Conservation (phyloP, 2,329 filamentous ascomycete species). For the Malbranchea cinnamomea region DNA sequence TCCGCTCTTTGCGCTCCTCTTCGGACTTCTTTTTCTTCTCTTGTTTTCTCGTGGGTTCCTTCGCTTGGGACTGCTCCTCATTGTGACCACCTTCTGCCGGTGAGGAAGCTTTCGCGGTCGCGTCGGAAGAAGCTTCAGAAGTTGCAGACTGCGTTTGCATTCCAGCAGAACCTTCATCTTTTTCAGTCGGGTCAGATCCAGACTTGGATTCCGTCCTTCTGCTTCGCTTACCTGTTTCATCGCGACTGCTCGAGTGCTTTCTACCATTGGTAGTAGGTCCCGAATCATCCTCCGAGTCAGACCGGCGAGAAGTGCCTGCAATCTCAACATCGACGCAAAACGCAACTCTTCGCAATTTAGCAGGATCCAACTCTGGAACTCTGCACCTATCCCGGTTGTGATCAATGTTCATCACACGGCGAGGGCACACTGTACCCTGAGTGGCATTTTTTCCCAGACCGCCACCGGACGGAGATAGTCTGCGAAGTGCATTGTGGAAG, state of each 20-base stretch:
- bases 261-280: slow-evolving; percentile 19
- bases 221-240: slow-evolving; percentile 3
- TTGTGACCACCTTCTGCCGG: not conserved
- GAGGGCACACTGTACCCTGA: slow-evolving; percentile 38
- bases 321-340: slow-evolving; percentile 98
- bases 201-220: slow-evolving; percentile 10
- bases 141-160: slow-evolving; percentile 8
- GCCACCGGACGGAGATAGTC: slow-evolving; percentile 55
- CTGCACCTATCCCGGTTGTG: slow-evolving; percentile 61
- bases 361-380: slow-evolving; percentile 62
- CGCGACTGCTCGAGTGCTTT: slow-evolving; percentile 2
- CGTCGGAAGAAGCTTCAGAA: slow-evolving; percentile 7
- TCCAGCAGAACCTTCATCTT: slow-evolving; percentile 54
- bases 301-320: slow-evolving; percentile 68
- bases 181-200: slow-evolving; percentile 27
- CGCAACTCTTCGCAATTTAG: slow-evolving; percentile 72
- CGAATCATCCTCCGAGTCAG: slow-evolving; percentile 40
- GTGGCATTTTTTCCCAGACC: slow-evolving; percentile 38
- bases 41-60: slow-evolving; percentile 55
- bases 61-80: slow-evolving; percentile 13
- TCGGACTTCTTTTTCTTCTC: slow-evolving; percentile 95
- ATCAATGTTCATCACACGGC: slow-evolving; percentile 75
- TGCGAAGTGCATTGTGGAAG: slow-evolving; percentile 64
- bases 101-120: slow-evolving; percentile 3
- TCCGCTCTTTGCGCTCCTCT: slow-evolving; percentile 79